Evolutionary conservation across 257 asterid species (phyloP).

Genomic region (Linaria vulgaris): DNA sequence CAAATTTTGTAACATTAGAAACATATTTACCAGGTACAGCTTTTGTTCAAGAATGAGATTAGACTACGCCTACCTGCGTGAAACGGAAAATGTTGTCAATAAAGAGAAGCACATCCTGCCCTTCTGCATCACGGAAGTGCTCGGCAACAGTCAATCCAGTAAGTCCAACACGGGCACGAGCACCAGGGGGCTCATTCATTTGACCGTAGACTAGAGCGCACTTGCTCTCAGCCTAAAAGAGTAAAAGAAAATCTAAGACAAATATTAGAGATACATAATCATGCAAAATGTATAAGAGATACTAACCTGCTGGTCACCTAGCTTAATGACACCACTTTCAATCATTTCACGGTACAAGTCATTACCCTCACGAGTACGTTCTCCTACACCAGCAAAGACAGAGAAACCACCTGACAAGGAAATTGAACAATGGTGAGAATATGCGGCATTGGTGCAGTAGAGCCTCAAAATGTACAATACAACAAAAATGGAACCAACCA

Average conservation of each 20-base stretch:
- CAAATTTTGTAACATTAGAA: conserved; percentile 6
- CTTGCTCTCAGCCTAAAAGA: conserved; percentile 77
- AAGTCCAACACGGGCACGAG: conserved; percentile 99
- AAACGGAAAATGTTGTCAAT: conserved; percentile 97
- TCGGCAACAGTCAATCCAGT: conserved; percentile 98
- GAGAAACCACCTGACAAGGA: conserved; percentile 88
- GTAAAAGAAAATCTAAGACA: background rate
- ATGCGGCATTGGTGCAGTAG: background rate
- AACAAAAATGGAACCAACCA: conserved; percentile 45
- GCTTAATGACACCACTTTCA: conserved; percentile 99
- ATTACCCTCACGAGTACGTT: conserved; percentile 97
- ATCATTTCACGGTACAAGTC: conserved; percentile 99
- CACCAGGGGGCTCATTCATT: conserved; percentile 99
- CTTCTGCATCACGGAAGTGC: conserved; percentile 99
- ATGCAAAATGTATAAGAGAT: background rate
- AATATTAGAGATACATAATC: conserved; percentile 1
- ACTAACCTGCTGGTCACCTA: conserved; percentile 90
- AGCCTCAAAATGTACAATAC: background rate
- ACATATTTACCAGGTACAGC: background rate
- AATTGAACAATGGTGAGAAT: conserved; percentile 15
- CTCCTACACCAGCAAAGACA: conserved; percentile 99
- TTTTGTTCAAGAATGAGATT: background rate
- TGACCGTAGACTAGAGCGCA: conserved; percentile 98
- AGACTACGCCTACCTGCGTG: conserved; percentile 60
- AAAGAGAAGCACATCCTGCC: conserved; percentile 99